Percentiles rank a stretch among this genome's conserved stretches.
Conservation (phyloP, 2,329 filamentous ascomycete genomes). For the Pseudophaeomoniella oleicola region DNA sequence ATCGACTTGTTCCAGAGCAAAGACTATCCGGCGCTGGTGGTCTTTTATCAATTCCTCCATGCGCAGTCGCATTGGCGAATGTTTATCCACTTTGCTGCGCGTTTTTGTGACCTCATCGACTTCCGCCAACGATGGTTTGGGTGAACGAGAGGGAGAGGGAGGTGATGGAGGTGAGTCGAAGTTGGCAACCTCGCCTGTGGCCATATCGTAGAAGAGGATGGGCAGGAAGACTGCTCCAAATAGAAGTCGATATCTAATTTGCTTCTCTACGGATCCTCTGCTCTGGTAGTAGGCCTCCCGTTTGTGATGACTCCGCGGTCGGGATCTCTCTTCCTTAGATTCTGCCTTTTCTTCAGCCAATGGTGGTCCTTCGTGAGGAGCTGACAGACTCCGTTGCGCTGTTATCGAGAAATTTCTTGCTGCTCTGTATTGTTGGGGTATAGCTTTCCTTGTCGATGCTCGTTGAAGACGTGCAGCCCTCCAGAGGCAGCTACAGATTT, state of each 20-base stretch:
- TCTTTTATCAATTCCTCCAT: conserved; percentile 96
- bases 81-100: conserved; percentile 56
- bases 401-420: neutral
- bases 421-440: neutral
- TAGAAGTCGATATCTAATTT: conserved; percentile 1
- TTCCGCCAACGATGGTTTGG: conserved; percentile 58
- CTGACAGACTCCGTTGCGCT: neutral
- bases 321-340: neutral
- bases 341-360: neutral
- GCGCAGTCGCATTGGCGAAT: conserved; percentile 88
- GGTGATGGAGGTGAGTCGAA: conserved; percentile 8
- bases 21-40: conserved; percentile 78
- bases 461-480: neutral
- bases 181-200: conserved; percentile 13
- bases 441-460: neutral
- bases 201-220: conserved; percentile 36
- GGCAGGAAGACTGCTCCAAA: conserved; percentile 34
- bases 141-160: conserved; percentile 15
- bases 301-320: neutral
- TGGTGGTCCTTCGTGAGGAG: neutral
- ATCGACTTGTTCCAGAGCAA: conserved; percentile 69
- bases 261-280: neutral
- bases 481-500: neutral
- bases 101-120: conserved; percentile 70
- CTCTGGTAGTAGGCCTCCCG: neutral